Base-by-base conservation (phyloP, 2,329 filamentous ascomycete genomes). In the Fusarium verrucosum region DNA sequence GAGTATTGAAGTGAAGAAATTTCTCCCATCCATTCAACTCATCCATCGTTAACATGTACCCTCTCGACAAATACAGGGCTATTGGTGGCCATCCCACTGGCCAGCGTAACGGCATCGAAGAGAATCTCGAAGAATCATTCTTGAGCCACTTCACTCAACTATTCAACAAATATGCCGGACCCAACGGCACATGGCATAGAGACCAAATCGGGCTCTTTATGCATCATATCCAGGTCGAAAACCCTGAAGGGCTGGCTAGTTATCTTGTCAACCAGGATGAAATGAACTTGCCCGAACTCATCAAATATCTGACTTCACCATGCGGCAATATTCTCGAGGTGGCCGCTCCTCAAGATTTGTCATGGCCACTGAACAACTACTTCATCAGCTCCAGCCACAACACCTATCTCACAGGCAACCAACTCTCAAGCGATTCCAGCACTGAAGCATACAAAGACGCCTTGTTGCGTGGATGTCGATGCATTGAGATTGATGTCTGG, bases 301-400 rank as follows among this genome's bases (percentile, higher is more conserved):
- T 59, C 16, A 43, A 44, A 2, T 59, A 59, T 38, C n/a, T 59
- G 6, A 59, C 53, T 4, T 59, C 56, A 7, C 44, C 53, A 28
- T 58, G 53, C 7, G 44, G 53, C 10, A 51, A 58, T 1, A 38
- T 58, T 5, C 53, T 59, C 3, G 56, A 58, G 14, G 38, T 58
- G 32, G 56, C 56, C 0, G 9, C 53, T 1, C 37, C 56, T 1
- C 56, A 86, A 52, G 88, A 92, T 71, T 73, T 87, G 19, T 84
- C 83, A 0, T 85, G 84, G 54, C 90, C 92, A 2, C 82, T 96
- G 55, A 91, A 89, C 35, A 92, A 96, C 74, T 97, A 97, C 79
- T 97, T 92, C 75, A 94, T 97, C 75, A 96, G 90, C 60, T 96
- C 92, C 64, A 96, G 92, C 72, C 94, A 97, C 79, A 97, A 97